Evolutionary conservation across 1,284 basidiomycete genomes (phyloP), one percentile per base, ranked within the genome.

Genomic region (Moniliophthora roreri): DNA sequence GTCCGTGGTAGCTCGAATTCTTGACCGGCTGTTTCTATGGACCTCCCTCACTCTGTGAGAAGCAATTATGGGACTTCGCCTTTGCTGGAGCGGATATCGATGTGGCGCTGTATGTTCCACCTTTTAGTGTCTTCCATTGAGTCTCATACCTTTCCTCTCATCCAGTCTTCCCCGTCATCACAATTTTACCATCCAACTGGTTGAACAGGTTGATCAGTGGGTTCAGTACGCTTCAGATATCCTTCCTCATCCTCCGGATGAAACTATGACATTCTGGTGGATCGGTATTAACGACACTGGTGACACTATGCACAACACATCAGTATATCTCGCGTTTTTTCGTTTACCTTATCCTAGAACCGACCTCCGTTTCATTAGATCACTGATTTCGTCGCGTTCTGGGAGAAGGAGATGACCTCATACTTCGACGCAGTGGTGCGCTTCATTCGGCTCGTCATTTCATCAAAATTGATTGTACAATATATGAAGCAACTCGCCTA

Each of bases 241-340:
- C 20, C 62, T 82, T 7, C 76, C 79, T 2, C 76, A 77, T 59
- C 75, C 75, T 6, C 45, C 62, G 0, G 64, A 60, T 24, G 62
- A 75, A 52, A 80, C 80, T 0, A 61, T 82, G 32, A 76, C 77
- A 3, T 69, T 72, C 2, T 83, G 80, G 80, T 83, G 79, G 78
- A 81, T 81, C 53, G 80, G 80, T 4, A 81, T 81, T 49, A 82
- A 81, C 62, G 80, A 82, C 59, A 80, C 79, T 1, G 77, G 79
- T 3, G 80, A 82, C 60, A 74, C 76, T 1, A 52, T 74, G n/a
- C 63, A 63, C 41, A 80, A 79, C 59, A 59, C 67, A 5, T 76
- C 75, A 8, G 78, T 79, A 58, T 21, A 66, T 57, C 46, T 18
- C 13, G 36, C 18, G 47, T 13, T 13, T 4, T 40, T 28, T 39